Percentiles rank a stretch among this genome's conserved stretches.
Conservation (phyloP, 1,284 basidiomycete genomes). For the Irpex lacteus region DNA sequence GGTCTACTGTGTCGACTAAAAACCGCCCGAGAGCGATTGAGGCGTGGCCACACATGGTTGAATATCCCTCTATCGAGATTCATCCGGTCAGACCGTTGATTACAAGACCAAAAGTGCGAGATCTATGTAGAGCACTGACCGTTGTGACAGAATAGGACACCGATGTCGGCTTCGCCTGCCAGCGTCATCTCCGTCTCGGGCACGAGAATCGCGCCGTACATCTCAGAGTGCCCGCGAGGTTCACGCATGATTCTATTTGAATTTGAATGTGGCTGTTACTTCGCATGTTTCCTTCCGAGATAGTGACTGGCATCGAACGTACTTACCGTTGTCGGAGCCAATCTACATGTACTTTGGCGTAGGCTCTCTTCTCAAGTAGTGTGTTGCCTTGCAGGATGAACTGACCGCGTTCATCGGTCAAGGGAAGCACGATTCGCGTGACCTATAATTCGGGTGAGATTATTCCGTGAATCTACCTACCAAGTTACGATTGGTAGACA, state of each 20-base stretch:
- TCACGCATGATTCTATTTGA: conserved; percentile 35
- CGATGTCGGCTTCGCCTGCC: conserved; percentile 37
- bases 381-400: conserved; percentile 32
- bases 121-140: conserved; percentile 20
- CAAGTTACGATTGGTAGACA: background rate
- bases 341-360: conserved; percentile 30
- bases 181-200: conserved; percentile 36
- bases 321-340: conserved; percentile 28
- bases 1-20: conserved; percentile 36
- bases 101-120: no score
- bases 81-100: background rate
- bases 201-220: conserved; percentile 45
- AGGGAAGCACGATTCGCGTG: conserved; percentile 35
- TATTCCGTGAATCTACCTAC: background rate
- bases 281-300: no score
- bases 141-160: conserved; percentile 46
- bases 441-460: conserved; percentile 24
- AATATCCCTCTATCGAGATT: conserved; percentile 38
- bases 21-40: conserved; percentile 45
- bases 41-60: conserved; percentile 47
- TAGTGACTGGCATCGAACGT: no score
- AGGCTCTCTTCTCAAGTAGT: conserved; percentile 33
- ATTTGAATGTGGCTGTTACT: no score
- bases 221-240: conserved; percentile 42
- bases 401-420: conserved; percentile 23